Conservation (phyloP, 208 protist genomes). For the Acanthamoeba healyi region DNA sequence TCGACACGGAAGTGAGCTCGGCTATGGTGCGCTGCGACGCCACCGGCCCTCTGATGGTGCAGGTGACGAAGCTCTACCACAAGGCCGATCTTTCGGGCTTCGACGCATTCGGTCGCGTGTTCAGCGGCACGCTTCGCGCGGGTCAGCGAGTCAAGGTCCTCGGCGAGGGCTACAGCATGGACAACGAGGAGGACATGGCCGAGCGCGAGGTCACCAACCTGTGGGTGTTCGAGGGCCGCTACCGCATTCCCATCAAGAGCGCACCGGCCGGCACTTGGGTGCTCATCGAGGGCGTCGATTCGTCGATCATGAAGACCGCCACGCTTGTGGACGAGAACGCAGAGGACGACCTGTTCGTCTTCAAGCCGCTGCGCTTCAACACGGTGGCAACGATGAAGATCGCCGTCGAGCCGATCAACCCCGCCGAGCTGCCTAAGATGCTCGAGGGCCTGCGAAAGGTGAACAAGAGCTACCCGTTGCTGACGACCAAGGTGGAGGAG, state of each 20-base stretch:
- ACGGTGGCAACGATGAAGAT: conserved; percentile 94
- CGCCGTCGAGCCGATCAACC: conserved; percentile 97
- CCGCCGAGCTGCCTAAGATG: conserved; percentile 95
- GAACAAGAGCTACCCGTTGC: conserved; percentile 91
- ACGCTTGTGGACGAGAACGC: conserved; percentile 84
- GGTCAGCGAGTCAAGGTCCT: conserved; percentile 90
- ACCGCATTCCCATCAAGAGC: conserved; percentile 88
- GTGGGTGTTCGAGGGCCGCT: conserved; percentile 86
- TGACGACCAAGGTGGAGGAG: conserved; percentile 94
- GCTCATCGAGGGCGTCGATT: conserved; percentile 93
- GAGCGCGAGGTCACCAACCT: conserved; percentile 79
- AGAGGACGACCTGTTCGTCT: conserved; percentile 86
- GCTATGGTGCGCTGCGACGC: conserved; percentile 87
- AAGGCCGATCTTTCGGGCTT: conserved; percentile 85
- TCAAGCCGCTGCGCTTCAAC: conserved; percentile 89
- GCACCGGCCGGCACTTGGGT: conserved; percentile 92
- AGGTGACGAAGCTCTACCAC: conserved; percentile 92
- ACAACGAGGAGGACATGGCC: conserved; percentile 92
- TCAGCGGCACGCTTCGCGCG: conserved; percentile 90
- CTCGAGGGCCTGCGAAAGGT: conserved; percentile 95
- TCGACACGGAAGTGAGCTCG: conserved; percentile 80
- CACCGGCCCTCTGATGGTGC: conserved; percentile 89
- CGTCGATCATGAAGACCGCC: conserved; percentile 92
- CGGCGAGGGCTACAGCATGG: conserved; percentile 92
- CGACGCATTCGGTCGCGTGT: conserved; percentile 91